Conservation (phyloP, 176 grass and related monocot genomes). For the Leersia perrieri region DNA sequence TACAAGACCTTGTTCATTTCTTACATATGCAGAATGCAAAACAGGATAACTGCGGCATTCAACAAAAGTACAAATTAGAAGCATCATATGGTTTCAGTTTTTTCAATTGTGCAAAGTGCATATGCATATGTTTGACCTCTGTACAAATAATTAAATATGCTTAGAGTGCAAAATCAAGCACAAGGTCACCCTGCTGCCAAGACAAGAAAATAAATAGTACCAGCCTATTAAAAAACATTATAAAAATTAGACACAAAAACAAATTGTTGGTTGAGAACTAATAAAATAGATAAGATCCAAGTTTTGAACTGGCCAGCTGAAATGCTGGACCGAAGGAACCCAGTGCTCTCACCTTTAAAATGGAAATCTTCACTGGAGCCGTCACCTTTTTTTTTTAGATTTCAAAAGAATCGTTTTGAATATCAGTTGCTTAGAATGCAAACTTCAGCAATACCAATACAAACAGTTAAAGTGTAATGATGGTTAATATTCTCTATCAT, state of each 20-base stretch:
- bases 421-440: constrained; percentile 37
- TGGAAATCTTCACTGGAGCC: constrained; percentile 12
- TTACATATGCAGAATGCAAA: not conserved
- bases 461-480: constrained; percentile 25
- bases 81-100: too few relatives aligned
- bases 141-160: not conserved
- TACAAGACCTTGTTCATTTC: not conserved
- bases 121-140: not conserved
- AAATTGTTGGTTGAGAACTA: not conserved
- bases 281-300: not conserved
- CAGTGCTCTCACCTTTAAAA: not conserved
- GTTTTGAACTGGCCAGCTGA: not conserved
- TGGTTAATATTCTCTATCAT: constrained; percentile 6
- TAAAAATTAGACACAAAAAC: not conserved
- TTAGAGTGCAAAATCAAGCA: not conserved
- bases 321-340: constrained; percentile 9
- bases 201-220: not conserved
- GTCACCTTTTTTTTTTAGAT: constrained; percentile 8
- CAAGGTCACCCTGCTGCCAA: not conserved
- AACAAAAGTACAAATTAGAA: constrained; percentile 6
- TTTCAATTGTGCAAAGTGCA: not conserved
- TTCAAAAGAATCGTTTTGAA: not conserved
- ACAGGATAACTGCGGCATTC: not conserved
- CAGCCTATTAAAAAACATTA: not conserved
- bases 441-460: constrained; percentile 18